These are phyloP conservation scores for Mortierella polycephala DNA, from an alignment of 371 early-diverging fungal genomes.

Conservation along the genomic window DNA sequence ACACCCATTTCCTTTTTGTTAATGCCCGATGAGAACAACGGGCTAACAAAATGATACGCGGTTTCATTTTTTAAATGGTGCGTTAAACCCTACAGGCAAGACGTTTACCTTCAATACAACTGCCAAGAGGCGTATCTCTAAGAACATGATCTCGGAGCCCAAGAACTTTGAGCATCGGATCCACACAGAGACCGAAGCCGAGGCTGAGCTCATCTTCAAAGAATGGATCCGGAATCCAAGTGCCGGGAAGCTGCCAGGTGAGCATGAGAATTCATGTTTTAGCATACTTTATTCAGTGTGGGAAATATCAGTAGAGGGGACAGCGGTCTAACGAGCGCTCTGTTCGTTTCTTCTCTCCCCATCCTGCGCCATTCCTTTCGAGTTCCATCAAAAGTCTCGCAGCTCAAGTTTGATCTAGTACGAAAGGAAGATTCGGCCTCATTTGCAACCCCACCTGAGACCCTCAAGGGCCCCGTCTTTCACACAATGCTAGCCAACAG, in stretches of 20 bases:
- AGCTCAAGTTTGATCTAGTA: conserved; percentile 50
- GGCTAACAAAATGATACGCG: no score
- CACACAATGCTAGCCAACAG: conserved; percentile 25
- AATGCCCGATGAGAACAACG: no score
- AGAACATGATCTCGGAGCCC: conserved; percentile 57
- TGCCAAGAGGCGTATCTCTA: conserved; percentile 47
- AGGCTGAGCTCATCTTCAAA: conserved; percentile 52
- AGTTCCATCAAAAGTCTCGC: conserved; percentile 53
- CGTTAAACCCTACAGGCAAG: conserved; percentile 26
- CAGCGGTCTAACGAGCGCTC: conserved; percentile 15
- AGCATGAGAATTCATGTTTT: conserved; percentile 8
- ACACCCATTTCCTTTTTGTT: not conserved
- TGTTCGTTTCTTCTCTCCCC: conserved; percentile 7
- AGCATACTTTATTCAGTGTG: not conserved
- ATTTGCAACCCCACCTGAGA: conserved; percentile 54
- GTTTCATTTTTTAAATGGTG: not conserved
- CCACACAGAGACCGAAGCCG: conserved; percentile 55
- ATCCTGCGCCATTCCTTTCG: conserved; percentile 19
- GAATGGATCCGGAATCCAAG: conserved; percentile 50
- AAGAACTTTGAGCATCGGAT: conserved; percentile 57
- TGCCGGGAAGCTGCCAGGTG: conserved; percentile 54
- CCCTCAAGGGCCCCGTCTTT: conserved; percentile 44
- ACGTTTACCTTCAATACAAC: conserved; percentile 45
- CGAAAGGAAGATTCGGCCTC: conserved; percentile 33
- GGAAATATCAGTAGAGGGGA: not conserved